Conservation (phyloP, 2,329 filamentous ascomycete species). For the Fusarium kyushuense region DNA sequence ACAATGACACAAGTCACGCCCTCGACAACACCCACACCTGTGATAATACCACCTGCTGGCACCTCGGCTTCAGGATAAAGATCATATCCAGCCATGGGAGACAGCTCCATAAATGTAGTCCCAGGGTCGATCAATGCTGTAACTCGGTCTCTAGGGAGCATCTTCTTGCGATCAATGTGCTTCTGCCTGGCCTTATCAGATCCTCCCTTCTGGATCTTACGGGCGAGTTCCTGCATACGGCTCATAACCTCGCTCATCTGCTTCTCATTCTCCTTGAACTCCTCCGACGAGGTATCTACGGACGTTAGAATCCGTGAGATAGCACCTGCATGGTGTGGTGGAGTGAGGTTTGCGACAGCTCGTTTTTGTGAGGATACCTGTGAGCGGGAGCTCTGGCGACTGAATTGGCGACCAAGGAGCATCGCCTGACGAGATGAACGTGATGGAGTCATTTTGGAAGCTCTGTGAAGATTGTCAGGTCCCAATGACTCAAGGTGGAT, state of each 20-base stretch:
- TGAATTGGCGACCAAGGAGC: conserved; percentile 51
- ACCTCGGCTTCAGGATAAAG: conserved; percentile 90
- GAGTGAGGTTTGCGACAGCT: conserved; percentile 79
- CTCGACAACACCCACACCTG: conserved; percentile 89
- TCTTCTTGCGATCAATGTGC: conserved; percentile 89
- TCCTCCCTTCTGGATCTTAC: conserved; percentile 79
- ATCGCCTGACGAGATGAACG: conserved; percentile 62
- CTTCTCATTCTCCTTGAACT: conserved; percentile 83
- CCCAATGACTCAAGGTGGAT: neutral
- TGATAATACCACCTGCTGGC: conserved; percentile 90
- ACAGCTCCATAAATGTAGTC: conserved; percentile 92
- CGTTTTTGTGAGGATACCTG: conserved; percentile 48
- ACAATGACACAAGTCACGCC: conserved; percentile 94
- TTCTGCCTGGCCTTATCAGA: conserved; percentile 86
- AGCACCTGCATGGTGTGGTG: conserved; percentile 82
- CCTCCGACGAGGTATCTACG: conserved; percentile 80
- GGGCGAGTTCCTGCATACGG: conserved; percentile 76
- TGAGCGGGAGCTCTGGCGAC: conserved; percentile 55
- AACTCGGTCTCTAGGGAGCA: conserved; percentile 91
- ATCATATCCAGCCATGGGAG: conserved; percentile 86
- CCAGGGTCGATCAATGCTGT: conserved; percentile 89
- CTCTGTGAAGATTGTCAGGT: conserved; percentile 10
- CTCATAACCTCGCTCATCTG: conserved; percentile 81
- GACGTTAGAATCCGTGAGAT: conserved; percentile 82
- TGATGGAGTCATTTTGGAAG: conserved; percentile 59